Conservation (phyloP, 75 land plant species). For the Larix kaempferi region DNA sequence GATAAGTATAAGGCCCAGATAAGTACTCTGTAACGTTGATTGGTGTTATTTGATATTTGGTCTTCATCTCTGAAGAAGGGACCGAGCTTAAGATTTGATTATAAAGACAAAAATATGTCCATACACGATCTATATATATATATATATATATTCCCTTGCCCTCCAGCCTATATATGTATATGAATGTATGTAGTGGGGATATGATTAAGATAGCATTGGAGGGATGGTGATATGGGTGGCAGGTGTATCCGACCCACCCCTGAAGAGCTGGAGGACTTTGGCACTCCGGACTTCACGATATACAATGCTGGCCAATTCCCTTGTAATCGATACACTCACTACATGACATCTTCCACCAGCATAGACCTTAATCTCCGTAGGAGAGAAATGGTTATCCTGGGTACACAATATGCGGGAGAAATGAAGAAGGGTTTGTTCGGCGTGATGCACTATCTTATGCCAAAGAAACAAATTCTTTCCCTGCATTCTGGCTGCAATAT, state of each 20-base stretch:
- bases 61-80: not conserved
- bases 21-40: constrained; percentile 4
- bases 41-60: not conserved
- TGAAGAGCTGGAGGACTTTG: constrained; percentile 98
- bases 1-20: constrained; percentile 3
- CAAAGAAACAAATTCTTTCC: constrained; percentile 86
- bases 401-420: constrained; percentile 99
- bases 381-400: constrained; percentile 97
- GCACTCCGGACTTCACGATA: constrained; percentile 98
- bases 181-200: not conserved
- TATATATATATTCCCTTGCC: not conserved
- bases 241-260: constrained; percentile 99
- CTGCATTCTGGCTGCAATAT: constrained; percentile 98
- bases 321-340: constrained; percentile 96
- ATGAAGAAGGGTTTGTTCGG: constrained; percentile 99
- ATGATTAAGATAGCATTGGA: not conserved
- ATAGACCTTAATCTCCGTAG: constrained; percentile 90
- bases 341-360: constrained; percentile 99
- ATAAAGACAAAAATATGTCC: not conserved
- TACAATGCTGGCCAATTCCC: constrained; percentile 99
- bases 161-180: not conserved
- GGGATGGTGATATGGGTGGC: constrained; percentile 46
- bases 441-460: constrained; percentile 99
- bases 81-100: not conserved
- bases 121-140: not conserved